Percentiles rank a stretch among this genome's conserved stretches.
Conservation (phyloP, 1,139 yeast genomes). For the Saccharomyces hybrid region DNA sequence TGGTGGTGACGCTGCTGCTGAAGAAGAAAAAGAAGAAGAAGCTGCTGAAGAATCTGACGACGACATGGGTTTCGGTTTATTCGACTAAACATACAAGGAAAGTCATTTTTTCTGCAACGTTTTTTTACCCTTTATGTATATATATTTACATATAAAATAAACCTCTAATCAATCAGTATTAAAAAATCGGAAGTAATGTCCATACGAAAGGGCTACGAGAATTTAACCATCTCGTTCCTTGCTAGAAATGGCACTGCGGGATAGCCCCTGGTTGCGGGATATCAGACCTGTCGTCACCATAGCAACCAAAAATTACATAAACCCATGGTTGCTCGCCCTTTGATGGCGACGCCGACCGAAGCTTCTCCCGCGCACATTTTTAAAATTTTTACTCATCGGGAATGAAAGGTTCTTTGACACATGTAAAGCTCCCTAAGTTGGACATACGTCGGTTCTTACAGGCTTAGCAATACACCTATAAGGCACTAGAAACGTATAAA, state of each 20-base stretch:
- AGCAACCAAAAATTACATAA: background rate
- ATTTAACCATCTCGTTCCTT: background rate
- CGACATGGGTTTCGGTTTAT: constrained; percentile 77
- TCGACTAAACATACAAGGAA: constrained; percentile 40
- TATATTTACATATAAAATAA: background rate
- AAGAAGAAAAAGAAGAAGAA: constrained; percentile 43
- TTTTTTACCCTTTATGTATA: background rate
- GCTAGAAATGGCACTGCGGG: background rate
- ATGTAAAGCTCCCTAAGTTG: background rate
- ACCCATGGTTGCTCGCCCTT: background rate
- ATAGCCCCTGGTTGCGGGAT: background rate
- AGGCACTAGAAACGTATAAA: background rate
- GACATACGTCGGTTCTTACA: background rate
- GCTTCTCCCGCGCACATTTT: constrained; percentile 1
- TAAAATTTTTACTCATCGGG: background rate
- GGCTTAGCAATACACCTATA: background rate
- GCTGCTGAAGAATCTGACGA: constrained; percentile 61
- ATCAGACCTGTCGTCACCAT: background rate
- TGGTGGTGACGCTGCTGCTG: constrained; percentile 58
- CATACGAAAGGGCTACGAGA: background rate
- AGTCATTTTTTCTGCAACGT: background rate
- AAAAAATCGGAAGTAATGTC: background rate
- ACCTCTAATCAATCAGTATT: background rate
- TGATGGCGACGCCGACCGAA: background rate
- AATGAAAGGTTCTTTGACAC: constrained; percentile 1